Conservation (phyloP, 2,329 filamentous ascomycete genomes). For the Hymenoscyphus fructigenus region DNA sequence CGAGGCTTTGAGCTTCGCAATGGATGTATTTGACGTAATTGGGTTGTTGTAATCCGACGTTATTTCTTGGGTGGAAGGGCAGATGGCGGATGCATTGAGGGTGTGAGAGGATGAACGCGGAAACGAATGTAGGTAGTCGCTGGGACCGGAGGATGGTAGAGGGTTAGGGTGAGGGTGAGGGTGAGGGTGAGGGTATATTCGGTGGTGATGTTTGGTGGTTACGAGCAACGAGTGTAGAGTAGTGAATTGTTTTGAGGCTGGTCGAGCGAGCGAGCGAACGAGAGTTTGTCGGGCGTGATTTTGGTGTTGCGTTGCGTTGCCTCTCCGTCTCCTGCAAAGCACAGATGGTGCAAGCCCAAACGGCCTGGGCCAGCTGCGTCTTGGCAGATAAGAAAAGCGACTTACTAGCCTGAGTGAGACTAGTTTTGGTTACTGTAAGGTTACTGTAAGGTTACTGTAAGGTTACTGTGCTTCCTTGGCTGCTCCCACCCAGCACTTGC, state of each 20-base stretch:
- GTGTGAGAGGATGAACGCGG: constrained; percentile 6
- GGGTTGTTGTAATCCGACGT: constrained; percentile 11
- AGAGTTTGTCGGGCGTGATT: background rate
- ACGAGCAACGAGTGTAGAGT: background rate
- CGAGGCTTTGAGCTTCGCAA: constrained; percentile 3
- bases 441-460: background rate
- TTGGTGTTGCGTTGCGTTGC: background rate
- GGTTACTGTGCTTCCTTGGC: background rate
- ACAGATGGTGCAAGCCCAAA: background rate
- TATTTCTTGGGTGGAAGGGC: constrained; percentile 16
- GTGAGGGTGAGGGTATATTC: background rate
- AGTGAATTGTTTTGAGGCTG: background rate
- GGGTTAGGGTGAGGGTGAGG: background rate
- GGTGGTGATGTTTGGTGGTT: background rate
- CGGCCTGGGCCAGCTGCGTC: background rate
- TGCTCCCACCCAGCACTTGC: background rate
- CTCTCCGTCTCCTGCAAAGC: background rate
- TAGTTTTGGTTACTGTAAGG: background rate
- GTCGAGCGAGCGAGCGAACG: background rate
- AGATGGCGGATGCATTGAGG: constrained; percentile 28
- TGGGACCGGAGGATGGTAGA: background rate
- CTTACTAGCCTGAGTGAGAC: too few relatives aligned
- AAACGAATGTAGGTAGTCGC: constrained; percentile 26
- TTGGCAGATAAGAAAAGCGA: constrained; percentile 3
- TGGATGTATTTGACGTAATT: constrained; percentile 12